Base-by-base conservation (phyloP, 768 basidiomycete species). In the Zangia roseola region DNA sequence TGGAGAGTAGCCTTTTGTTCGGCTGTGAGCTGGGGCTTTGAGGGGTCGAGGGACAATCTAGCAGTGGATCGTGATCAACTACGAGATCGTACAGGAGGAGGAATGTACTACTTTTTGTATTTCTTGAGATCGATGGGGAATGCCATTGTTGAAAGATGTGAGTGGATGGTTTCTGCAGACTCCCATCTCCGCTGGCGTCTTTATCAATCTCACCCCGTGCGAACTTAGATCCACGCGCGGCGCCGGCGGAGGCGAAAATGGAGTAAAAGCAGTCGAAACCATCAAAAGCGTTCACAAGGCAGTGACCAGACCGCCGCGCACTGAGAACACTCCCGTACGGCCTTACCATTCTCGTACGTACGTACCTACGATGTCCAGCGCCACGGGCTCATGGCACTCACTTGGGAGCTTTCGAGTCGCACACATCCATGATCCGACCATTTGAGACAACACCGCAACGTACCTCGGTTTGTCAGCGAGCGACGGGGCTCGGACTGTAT, bases 101-200 rank as follows among this genome's bases (percentile, higher is more conserved):
- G 20, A 43, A 45, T 7, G 7, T 58, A 68, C 23, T 61, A 88
- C 88, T 84, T 84, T 69, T 88, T 84, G 73, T 83, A 88, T 57
- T 82, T 72, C 50, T 72, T 78, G 66, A 92, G 83, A 69, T 91
- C 88, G 62, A 92, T 81, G 46, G 89, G 88, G 73, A 91, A 91
- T 58, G 70, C 43, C 73, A 75, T 77, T 61, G 63, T 69, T 54
- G 61, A 50, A n/a, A 14, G 40, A 40, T n/a, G 39, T 10, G 33
- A 36, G 16, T 16, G 26, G 28, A 35, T 16, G 10, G 37, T 43
- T 23, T 6, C 46, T 30, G 25, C 19, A 21, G 14, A 6, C n/a
- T 20, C 19, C 13, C 23, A 53, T 51, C 45, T 45, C 36, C n/a
- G 6, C 38, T 30, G 38, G 31, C 31, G 31, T 31, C 14, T 56